phyloP scores from a whole-genome alignment of 306 rosid genomes.

The Quercus aquifolioides region DNA sequence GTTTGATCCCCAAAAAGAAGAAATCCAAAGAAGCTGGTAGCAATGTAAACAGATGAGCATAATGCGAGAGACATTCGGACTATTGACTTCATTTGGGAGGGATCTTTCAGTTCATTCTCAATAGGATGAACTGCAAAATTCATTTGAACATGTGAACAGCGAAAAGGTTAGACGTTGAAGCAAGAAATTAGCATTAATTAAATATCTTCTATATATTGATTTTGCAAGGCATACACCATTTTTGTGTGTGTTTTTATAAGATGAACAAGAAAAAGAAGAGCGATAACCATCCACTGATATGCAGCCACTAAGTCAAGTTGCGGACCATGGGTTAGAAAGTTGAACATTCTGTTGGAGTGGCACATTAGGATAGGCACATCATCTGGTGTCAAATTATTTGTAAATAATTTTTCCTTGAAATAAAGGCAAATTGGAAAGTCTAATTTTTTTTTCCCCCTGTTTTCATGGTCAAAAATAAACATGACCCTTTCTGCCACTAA shows the following conservation, averaged over 20 bases:
- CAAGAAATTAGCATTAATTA: background rate
- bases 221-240: background rate
- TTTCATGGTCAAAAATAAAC: background rate
- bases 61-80: conserved; percentile 44
- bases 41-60: conserved; percentile 53
- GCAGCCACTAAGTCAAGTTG: background rate
- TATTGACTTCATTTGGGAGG: conserved; percentile 52
- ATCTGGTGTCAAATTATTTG: background rate
- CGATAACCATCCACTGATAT: background rate
- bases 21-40: conserved; percentile 58
- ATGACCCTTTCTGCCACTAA: background rate
- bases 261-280: background rate
- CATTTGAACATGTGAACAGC: background rate
- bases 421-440: background rate
- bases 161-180: background rate
- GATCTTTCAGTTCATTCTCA: conserved; percentile 55
- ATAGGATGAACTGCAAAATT: conserved; percentile 60
- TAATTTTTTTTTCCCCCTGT: background rate
- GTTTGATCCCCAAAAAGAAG: conserved; percentile 69
- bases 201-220: background rate
- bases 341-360: background rate
- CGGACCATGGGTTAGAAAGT: background rate
- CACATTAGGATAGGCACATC: background rate
- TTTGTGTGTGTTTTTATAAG: background rate
- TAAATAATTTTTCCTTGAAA: background rate